These are phyloP conservation scores for Mrakia blollopis DNA, from an alignment of 768 basidiomycete species.

Conservation along the genomic window DNA sequence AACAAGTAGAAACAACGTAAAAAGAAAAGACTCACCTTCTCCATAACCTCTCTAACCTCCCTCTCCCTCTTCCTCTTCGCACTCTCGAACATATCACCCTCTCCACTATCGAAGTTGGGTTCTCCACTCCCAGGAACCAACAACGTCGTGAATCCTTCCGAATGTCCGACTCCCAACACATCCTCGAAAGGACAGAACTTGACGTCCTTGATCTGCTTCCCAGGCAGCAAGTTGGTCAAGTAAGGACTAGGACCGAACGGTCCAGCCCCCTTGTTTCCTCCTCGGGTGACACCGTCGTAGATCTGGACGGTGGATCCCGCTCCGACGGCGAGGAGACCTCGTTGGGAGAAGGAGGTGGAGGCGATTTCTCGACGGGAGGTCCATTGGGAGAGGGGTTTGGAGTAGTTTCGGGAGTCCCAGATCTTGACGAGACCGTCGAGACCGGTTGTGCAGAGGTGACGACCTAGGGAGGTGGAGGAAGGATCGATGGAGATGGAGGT, in stretches of 20 bases:
- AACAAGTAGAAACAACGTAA: not conserved
- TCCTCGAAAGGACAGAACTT: constrained; percentile 89
- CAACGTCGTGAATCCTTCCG: constrained; percentile 71
- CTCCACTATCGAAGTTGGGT: constrained; percentile 85
- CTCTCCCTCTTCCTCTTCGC: constrained; percentile 74
- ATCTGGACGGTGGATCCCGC: constrained; percentile 73
- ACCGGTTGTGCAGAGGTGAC: constrained; percentile 87
- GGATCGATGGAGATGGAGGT: constrained; percentile 75
- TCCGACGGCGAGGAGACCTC: constrained; percentile 74
- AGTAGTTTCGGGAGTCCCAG: constrained; percentile 98
- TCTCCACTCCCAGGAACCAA: constrained; percentile 90
- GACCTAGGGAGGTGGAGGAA: constrained; percentile 60
- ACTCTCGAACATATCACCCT: constrained; percentile 92
- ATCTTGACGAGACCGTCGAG: constrained; percentile 84
- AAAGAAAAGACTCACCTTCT: constrained; percentile 57
- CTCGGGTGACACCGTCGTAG: constrained; percentile 42
- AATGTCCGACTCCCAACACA: constrained; percentile 69
- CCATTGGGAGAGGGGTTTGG: constrained; percentile 77
- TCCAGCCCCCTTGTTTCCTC: constrained; percentile 36
- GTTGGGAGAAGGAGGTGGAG: constrained; percentile 77
- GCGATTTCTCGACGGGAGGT: constrained; percentile 52
- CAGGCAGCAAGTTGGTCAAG: constrained; percentile 77
- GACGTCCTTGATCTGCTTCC: constrained; percentile 66
- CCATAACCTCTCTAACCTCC: constrained; percentile 82
- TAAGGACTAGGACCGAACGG: constrained; percentile 71